Evolutionary conservation across 495 filamentous ascomycete genomes (phyloP), one percentile per base, ranked within the genome.

Genomic region (Neurospora sp.): DNA sequence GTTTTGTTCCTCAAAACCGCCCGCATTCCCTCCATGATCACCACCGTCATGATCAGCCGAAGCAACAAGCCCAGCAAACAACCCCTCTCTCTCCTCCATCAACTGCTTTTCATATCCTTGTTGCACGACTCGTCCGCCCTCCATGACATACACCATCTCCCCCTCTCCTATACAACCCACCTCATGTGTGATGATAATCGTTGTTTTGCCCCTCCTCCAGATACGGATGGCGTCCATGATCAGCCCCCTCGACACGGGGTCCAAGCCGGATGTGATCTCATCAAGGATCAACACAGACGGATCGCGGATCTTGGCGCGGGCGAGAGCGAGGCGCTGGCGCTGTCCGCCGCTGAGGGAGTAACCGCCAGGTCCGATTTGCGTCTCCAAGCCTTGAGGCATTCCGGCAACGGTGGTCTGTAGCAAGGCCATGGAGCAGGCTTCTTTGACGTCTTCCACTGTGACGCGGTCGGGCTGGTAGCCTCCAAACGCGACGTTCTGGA

Each of bases 101-200:
- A 90, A 70, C 6, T 83, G 78, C 41, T 75, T 78, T n/a, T 79
- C 76, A 40, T 81, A 75, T 1, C 95, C 96, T 73, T 91, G 82
- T 75, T 96, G 88, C 3, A 91, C 87, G 5, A 97, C 84, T 3
- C 74, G 76, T 0, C 93, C 93, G 12, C 89, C 78, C 59, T 96
- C 91, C 68, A 99, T 80, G 1, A 97, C 86, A 73, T 96, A 98
- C 3, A 94, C 87, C 76, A 89, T 95, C 71, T 98, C 94, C 20
- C 89, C 75, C 0, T 88, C 85, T 35, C 81, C 81, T 42, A 99
- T 96, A 69, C 96, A 92, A 0, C 90, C 87, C 68, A 94, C 90
- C 73, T 98, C 94, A 76, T 98, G 96, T 0, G 96, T 98, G 76
- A 98, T 93, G 69, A 96, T 90, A 68, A 97, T 91, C 4, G 93